Evolutionary conservation across 768 basidiomycete genomes (phyloP), one percentile per base, ranked within the genome.

Genomic region (Pulveroboletus sp.): DNA sequence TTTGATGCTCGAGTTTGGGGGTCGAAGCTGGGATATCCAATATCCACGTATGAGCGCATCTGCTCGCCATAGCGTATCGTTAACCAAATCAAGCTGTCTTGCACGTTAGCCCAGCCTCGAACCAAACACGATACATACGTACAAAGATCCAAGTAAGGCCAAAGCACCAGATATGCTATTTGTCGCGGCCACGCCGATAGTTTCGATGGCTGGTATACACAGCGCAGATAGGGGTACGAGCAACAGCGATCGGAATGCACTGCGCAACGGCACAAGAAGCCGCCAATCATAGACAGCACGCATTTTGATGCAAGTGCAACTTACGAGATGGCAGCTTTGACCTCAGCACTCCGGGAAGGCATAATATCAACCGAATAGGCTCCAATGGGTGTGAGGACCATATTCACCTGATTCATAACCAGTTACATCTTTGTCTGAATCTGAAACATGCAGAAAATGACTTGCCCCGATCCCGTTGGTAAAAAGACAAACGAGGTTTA

Each of bases 401-500:
- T 60, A 55, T 86, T 78, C 16, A 81, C 74, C 83, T 85, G 36
- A 29, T n/a, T n/a, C n/a, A n/a, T 4, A 29, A 32, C 23, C 40
- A 11, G 5, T 58, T 24, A 32, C 12, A 38, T 45, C 12, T 51
- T 12, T 16, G 9, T 17, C 22, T n/a, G 9, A 27, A 3, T 20
- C 12, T 12, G 13, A 29, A 29, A 41, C 11, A 11, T 17, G 13
- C 11, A 3, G 3, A 4, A 27, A 27, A 32, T 2, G 11, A 71
- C 75, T 44, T 58, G 86, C 86, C 17, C 85, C 85, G 14, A 83
- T 24, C 14, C 85, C 81, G 50, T 85, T 86, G 32, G 78, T 47
- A 56, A 86, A 87, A 5, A 89, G 56, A 50, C 77, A 83, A 1
- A 77, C 20, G 4, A 85, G 64, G 53, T 76, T 79, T 13, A 81